Evolutionary conservation across 768 basidiomycete species (phyloP), one percentile per base, ranked within the genome.

Genomic region (Lentinula raphanica): DNA sequence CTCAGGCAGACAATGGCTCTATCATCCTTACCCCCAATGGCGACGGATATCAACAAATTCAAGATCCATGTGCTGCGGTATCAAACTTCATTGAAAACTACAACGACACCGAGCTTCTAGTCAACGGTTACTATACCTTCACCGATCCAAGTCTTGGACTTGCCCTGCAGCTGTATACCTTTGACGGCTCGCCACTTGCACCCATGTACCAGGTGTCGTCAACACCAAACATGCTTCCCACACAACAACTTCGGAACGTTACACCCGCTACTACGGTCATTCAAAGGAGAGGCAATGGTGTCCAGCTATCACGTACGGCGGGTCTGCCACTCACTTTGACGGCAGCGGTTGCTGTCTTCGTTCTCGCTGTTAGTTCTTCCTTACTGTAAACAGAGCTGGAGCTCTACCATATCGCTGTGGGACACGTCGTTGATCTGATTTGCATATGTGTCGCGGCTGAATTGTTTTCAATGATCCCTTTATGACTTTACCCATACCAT

Each of bases 31-130:
- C 67, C 2, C 91, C 94, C 1, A 81, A 93, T 61, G 82, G 79
- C 17, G 96, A 99, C 69, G 96, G 96, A 15, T 91, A 84, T 72
- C 93, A 97, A 69, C 95, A 96, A 77, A 81, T 98, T 39, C 94
- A 99, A 76, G 89, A 95, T 63, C 88, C 94, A 0, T 99, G 96
- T 67, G 89, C 88, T 1, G 90, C 94, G 9, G 76, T 81, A 9
- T 93, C 94, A 28, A 92, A 94, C 69, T 88, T 95, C 68, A 83
- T 98, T 65, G 86, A 94, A 66, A 69, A 75, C 46, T 98, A 94
- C 81, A 89, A 92, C 73, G 68, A 80, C 61, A 88, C 85, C 12
- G 90, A 92, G 67, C 68, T 83, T 50, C 87, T 84, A 69, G 29
- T 61, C 36, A 58, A 61, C 6, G 97, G 91, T 91, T 53, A 27